These are phyloP conservation scores for Hygrocybe punicea DNA, from an alignment of 768 basidiomycete genomes.

Conservation along the genomic window DNA sequence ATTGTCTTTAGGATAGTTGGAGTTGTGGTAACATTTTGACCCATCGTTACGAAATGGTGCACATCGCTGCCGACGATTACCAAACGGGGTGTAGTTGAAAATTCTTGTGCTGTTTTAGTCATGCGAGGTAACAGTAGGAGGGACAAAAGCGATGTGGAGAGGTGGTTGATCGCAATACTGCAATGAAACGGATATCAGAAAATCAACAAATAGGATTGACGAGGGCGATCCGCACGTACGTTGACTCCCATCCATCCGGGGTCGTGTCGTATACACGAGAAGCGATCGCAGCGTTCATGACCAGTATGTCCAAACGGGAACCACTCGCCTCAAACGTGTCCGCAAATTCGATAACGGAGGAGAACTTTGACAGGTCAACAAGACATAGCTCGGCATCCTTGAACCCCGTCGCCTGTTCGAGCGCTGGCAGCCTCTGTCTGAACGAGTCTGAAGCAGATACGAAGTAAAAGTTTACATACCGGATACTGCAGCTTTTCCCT, in stretches of 20 bases:
- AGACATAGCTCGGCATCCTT: conserved; percentile 36
- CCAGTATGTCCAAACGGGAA: conserved; percentile 41
- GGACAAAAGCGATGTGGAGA: conserved; percentile 40
- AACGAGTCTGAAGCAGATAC: neutral
- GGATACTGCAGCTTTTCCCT: conserved; percentile 34
- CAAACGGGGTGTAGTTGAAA: conserved; percentile 33
- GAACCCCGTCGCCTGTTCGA: conserved; percentile 34
- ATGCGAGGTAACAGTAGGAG: conserved; percentile 44
- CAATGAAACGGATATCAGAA: neutral
- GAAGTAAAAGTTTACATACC: conserved; percentile 24
- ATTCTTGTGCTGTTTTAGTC: conserved; percentile 34
- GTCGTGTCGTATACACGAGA: conserved; percentile 21
- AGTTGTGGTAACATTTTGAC: conserved; percentile 22
- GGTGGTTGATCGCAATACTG: conserved; percentile 49
- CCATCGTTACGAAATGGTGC: conserved; percentile 33
- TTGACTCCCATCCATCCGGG: conserved; percentile 46
- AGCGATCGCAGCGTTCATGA: conserved; percentile 42
- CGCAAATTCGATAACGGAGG: conserved; percentile 40
- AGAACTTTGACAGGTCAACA: conserved; percentile 42
- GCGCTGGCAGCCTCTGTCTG: conserved; percentile 15
- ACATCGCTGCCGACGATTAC: conserved; percentile 45
- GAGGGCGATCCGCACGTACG: conserved; percentile 25
- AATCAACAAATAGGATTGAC: neutral
- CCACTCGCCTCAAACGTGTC: conserved; percentile 33
- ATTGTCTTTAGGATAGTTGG: conserved; percentile 32